Base-by-base conservation (phyloP, 805 yeast genomes). In the Maudiozyma bulderi region DNA sequence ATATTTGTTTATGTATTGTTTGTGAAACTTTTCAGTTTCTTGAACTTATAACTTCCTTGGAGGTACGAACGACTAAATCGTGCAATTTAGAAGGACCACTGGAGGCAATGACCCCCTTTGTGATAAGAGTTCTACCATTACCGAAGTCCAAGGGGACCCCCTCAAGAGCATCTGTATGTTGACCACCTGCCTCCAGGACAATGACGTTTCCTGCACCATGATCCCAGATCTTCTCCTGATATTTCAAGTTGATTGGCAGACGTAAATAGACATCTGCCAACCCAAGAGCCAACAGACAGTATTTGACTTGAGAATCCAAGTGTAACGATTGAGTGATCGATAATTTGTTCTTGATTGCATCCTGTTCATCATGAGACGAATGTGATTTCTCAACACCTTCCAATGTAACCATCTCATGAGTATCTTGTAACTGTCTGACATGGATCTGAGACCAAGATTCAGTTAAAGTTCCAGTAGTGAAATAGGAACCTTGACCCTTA, bases 331-430 rank as follows among this genome's bases (percentile, higher is more conserved):
- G 77, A 6, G 79, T 75, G 38, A 93, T 85, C 0, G 75, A 75
- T 42, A 93, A 71, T 30, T 62, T 61, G 26, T 68, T 53, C 54
- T 95, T 95, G 58, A 93, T 90, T 46, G 73, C 67, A 2, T 81
- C 74, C 65, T 95, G 98, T 20, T 86, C 81, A 26, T 81, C 88
- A 62, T 90, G 97, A 1, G 96, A 82, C 1, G 96, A 88, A 63
- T 93, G 99, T 1, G 90, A 90, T 60, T 86, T 84, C 68, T 93
- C 99, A 6, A 93, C 98, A 54, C 96, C 95, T 69, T 93, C 99
- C 13, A 66, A 51, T 1, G 69, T 52, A 10, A 65, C 54, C 67
- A 65, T 58, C 6, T 57, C 57, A 5, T 50, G 42, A 2, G 66
- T 55, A 20, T 59, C 45, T 5, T 49, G 46, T 6, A 62, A 45